Evolutionary conservation across 2,329 filamentous ascomycete species (phyloP), one percentile per base, ranked within the genome.

Genomic region (Trichoderma guizhouense): DNA sequence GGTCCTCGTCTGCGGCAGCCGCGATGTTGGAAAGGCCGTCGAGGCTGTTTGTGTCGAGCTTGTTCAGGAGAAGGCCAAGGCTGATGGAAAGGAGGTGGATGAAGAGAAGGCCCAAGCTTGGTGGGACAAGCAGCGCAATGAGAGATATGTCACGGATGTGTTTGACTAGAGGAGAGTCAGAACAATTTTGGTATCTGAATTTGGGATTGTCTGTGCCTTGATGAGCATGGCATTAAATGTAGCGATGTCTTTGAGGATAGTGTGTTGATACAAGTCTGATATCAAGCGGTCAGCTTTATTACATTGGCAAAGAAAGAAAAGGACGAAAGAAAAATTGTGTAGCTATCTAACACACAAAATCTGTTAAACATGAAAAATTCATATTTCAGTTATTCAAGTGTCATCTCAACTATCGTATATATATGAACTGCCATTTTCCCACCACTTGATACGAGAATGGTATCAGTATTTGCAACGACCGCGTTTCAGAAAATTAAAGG

Each of bases 1-100:
- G 76, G 80, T 91, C 0, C 93, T 88, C 76, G 86, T 92, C 2
- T 93, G 91, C 77, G 91, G 91, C 5, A 88, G 87, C 57, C 81
- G 83, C 5, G 81, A 81, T 15, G 81, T 89, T 1, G 86, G 85
- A 21, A 83, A 84, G 66, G 86, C 81, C 0, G 81, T 89, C 18
- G 82, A 83, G 72, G 81, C 82, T 7, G 81, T 81, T 7, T 80
- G 77, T 60, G 71, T 84, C 18, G 76, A 76, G 64, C 79, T 84
- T 28, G 79, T 82, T 7, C 76, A 80, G 30, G 80, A 82, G 66
- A 76, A 74, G 14, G 76, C 76, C 68, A 74, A 75, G 72, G 79
- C 78, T 72, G 77, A 77, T 32, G 75, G 77, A 12, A 78, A 78
- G 8, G 78, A 80, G 58, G 73, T 81, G 1, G 79, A 76, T 1